Base-by-base conservation (phyloP, 768 basidiomycete species). In the Hirschioporus abietinus region DNA sequence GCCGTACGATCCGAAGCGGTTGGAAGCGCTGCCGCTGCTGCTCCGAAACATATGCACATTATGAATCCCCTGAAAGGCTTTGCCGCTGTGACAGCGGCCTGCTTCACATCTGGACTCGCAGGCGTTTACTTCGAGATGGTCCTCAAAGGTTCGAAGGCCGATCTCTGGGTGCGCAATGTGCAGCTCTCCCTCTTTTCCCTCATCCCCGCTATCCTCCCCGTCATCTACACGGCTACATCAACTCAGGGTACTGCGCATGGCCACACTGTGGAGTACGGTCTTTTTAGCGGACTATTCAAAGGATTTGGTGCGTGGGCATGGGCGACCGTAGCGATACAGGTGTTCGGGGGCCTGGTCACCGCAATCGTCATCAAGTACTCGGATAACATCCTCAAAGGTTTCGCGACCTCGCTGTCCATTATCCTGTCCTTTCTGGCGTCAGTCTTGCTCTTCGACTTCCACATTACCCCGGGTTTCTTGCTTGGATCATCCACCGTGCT, bases 61-160 rank as follows among this genome's bases (percentile, higher is more conserved):
- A 96, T 97, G 93, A 84, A 88, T 68, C 87, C 89, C 9, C 74
- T 90, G 68, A 93, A 87, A 68, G 96, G 96, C 0, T 96, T 99
- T 78, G 73, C 91, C 62, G 96, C 96, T 1, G 96, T 99, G 64
- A 83, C 87, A 7, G 86, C 89, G 17, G 95, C 96, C 0, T 99
- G 96, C 80, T 88, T 96, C 75, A 97, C 96, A 0, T 96, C 95
- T 0, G 96, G 96, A 26, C 86, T 99, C 60, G 96, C 96, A 0
- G 96, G 96, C 7, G 96, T 98, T 27, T 99, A 99, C 79, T 99
- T 99, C 71, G 96, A 99, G 79, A 95, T 96, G 91, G 95, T 95
- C 36, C 81, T 96, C 70, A 99, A 96, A 80, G 89, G 90, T 71
- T 91, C 92, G 1, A 88, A 88, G 71, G 84, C 89, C 3, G 94